These are phyloP conservation scores for Sphaerulina vaccinii DNA, from an alignment of 2,329 filamentous ascomycete genomes.

Conservation along the genomic window DNA sequence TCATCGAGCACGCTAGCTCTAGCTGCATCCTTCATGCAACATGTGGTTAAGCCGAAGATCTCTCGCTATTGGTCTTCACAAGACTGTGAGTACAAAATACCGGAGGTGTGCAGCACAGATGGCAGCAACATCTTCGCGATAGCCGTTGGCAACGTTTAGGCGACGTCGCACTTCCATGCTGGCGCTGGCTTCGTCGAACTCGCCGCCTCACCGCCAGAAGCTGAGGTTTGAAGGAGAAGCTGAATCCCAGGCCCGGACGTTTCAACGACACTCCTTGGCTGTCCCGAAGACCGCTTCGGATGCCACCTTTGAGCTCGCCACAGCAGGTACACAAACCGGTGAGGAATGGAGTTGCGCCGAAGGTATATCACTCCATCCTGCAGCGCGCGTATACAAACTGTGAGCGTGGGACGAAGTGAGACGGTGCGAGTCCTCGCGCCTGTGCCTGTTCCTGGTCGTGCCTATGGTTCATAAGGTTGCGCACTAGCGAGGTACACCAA, in stretches of 20 bases:
- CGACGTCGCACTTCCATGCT: conserved; percentile 17
- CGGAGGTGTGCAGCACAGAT: conserved; percentile 23
- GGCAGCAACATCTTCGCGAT: conserved; percentile 14
- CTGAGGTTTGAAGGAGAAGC: conserved; percentile 12
- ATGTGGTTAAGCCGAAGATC: conserved; percentile 26
- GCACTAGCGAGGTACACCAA: conserved; percentile 20
- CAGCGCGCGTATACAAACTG: conserved; percentile 1
- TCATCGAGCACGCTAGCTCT: conserved; percentile 22
- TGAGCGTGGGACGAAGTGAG: conserved; percentile 1
- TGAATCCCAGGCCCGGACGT: conserved; percentile 9
- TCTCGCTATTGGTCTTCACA: conserved; percentile 16
- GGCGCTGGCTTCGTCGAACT: conserved; percentile 2
- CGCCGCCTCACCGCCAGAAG: conserved; percentile 17
- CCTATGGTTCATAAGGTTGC: conserved; percentile 8
- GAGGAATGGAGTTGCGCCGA: conserved; percentile 5
- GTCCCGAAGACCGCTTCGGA: conserved; percentile 20
- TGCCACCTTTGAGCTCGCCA: conserved; percentile 3
- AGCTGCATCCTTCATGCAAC: conserved; percentile 24
- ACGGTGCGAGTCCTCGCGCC: conserved; percentile 14
- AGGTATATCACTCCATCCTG: conserved; percentile 2
- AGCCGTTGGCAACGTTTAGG: conserved; percentile 10
- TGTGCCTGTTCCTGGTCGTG: conserved; percentile 22
- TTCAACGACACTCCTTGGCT: conserved; percentile 19
- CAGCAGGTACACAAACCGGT: not conserved
- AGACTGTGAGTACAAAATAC: conserved; percentile 5